Evolutionary conservation across 2,329 filamentous ascomycete species (phyloP), one percentile per base, ranked within the genome.

Genomic region (Sclerotinia minor): DNA sequence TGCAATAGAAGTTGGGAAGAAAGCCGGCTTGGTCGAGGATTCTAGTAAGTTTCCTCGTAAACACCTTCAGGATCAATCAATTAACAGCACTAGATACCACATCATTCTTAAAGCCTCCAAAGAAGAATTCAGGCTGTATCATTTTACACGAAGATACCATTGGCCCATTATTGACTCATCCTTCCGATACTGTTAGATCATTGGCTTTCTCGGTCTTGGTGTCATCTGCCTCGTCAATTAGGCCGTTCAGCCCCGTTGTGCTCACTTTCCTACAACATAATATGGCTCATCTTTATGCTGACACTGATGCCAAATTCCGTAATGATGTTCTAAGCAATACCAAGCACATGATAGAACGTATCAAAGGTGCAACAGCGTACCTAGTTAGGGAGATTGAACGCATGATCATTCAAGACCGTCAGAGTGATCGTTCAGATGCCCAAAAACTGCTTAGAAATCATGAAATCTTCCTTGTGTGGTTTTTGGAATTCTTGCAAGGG

Each of bases 231-330:
- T 87, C 90, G 2, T 89, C 89, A 0, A 92, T 91, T 3, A 87
- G 87, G 64, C 90, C 92, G 0, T 88, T 96, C 64, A 89, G 89
- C 0, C 74, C 79, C 0, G 82, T 81, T 13, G 84, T 89, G 0
- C 81, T 97, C 3, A 77, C 79, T 3, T 83, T 90, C 17, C 80
- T 98, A 2, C 83, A 83, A 65, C 82, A 80, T 45, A 87, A 92
- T 68, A 79, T 98, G 4, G 83, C 85, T 1, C 85, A 89, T 21
- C 87, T 94, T 71, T 90, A 96, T 76, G 87, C 92, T 3, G 94
- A 97, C 71, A 88, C 91, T 0, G 93, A 97, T 76, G 89, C 94
- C 7, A 92, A 94, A 73, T 90, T 94, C 72, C 87, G 95, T 67
- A 90, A 94, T 68, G 92, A 96, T 72, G 83, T 96, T 1, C 83